A percentile compares a stretch with the other conserved stretches of the same genome.
These are phyloP conservation scores for Penicillium corylophilum DNA, from an alignment of 2,329 filamentous ascomycete genomes.

Conservation along the genomic window DNA sequence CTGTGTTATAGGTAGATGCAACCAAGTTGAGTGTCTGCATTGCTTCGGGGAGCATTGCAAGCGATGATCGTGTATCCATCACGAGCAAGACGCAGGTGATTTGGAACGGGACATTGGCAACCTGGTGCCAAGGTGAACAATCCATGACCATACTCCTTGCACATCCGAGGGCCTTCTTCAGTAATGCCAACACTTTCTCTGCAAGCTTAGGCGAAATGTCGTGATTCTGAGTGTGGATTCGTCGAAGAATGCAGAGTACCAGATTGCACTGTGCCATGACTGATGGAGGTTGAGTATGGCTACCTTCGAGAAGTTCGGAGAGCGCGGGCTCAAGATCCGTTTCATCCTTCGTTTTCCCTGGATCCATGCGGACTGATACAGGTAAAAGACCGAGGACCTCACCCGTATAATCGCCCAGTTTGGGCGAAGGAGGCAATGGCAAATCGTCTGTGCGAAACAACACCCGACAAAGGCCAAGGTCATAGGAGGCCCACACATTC, in stretches of 20 bases:
- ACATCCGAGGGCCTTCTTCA: conserved; percentile 44
- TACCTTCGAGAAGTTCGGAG: conserved; percentile 37
- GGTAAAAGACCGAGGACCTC: conserved; percentile 54
- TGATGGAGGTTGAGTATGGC: conserved; percentile 45
- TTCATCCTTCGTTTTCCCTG: conserved; percentile 42
- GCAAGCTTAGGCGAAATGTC: conserved; percentile 42
- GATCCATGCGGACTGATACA: conserved; percentile 54
- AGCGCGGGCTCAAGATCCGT: conserved; percentile 46
- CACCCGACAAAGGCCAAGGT: conserved; percentile 56
- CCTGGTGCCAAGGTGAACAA: conserved; percentile 57
- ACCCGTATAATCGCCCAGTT: conserved; percentile 48
- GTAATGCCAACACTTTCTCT: conserved; percentile 48
- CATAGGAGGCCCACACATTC: conserved; percentile 59
- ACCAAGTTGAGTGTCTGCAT: conserved; percentile 49
- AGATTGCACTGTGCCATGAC: conserved; percentile 55
- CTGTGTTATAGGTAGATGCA: conserved; percentile 45
- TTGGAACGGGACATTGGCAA: conserved; percentile 60
- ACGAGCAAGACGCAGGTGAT: conserved; percentile 56
- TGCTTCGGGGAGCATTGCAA: conserved; percentile 50
- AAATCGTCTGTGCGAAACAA: conserved; percentile 42
- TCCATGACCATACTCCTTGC: conserved; percentile 46
- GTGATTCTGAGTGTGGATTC: conserved; percentile 51
- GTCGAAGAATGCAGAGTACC: conserved; percentile 54
- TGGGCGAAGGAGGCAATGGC: conserved; percentile 34
- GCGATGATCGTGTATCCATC: conserved; percentile 52